Evolutionary conservation across 805 yeast genomes (phyloP), one percentile per base, ranked within the genome.

Genomic region (Kodamaea nitidulidarum): DNA sequence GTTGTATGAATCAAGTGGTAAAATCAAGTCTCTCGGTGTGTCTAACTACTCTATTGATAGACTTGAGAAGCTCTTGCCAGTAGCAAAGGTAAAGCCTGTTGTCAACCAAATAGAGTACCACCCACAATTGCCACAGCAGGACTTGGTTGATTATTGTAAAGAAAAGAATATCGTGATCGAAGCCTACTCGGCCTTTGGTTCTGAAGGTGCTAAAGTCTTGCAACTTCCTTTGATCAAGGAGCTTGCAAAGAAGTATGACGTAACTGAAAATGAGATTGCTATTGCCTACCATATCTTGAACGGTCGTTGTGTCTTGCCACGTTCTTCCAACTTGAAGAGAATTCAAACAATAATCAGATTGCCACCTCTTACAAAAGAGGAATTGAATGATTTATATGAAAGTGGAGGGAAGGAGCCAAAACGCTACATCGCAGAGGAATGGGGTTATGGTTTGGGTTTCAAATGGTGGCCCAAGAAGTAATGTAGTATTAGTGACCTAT

Each of bases 321-420:
- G 90, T 63, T 81, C 95, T 0, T 69, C 79, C 11, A 85, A 83
- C 37, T 66, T 75, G n/a, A 72, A 71, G 16, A 76, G 95, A 56
- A 74, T 86, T 37, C 65, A 58, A 43, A 49, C 51, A 9, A 68
- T 62, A n/a, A 54, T 58, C 14, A 43, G 54, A 30, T 49, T 57
- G 25, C 70, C 75, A 4, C 52, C 56, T 2, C 48, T 73, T 29
- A 52, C 69, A 2, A 41, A 54, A 18, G 65, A 61, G 7, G 78
- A 73, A 8, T 44, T 72, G 22, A 42, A 40, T 0, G 38, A 40
- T 53, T 56, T 46, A 75, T 58, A 46, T 49, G 36, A 52, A 27
- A 38, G 59, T 25, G 70, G 70, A 14, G 43, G 25, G 2, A 42
- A 51, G 4, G 41, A 58, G 4, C 71, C 70, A 11, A 51, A 39